Base-by-base conservation (phyloP, 2,329 filamentous ascomycete genomes). In the Colletotrichum lentis region DNA sequence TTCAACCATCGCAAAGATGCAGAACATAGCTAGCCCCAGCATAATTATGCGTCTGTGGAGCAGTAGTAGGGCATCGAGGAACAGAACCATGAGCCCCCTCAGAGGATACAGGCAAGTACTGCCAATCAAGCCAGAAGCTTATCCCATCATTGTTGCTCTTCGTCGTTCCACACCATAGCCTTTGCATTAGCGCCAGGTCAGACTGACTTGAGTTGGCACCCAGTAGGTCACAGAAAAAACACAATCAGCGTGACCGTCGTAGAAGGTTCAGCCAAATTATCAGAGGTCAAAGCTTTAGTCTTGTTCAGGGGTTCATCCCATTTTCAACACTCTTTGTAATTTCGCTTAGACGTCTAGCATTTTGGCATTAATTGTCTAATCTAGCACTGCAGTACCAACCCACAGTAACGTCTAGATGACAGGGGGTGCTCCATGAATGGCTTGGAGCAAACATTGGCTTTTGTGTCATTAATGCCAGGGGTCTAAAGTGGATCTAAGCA, bases 51-150 rank as follows among this genome's bases (percentile, higher is more conserved):
- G 41, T 31, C 54, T 57, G 3, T 57, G 10, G 54, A 31, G 20
- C 41, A 46, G 54, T n/a, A n/a, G 16, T 31, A 57, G 54, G 16
- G 54, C 24, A 46, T 44, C 24, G 11, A 57, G 54, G 54, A 31
- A 18, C 16, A 4, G 54, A 44, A 20, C 18, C 11, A 10, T n/a
- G 16, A 31, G 54, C 12, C 12, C 24, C 24, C 24, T 56, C 8
- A 18, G 14, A 24, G 54, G 54, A 12, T 18, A 10, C 3, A 39
- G 54, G 24, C 8, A 56, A 27, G 24, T 56, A n/a, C 54, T 56
- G 6, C 39, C 16, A 24, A 39, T 56, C 3, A 12, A 44, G 24
- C 39, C 16, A 31, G 54, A 56, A 24, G 24, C 24, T 24, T 24
- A 24, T 24, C 24, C 24, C 24, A 24, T 24, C 24, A 24, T 24